Conservation (phyloP, 192 early-diverging fungal species). For the Borealophlyctis nickersoniae region DNA sequence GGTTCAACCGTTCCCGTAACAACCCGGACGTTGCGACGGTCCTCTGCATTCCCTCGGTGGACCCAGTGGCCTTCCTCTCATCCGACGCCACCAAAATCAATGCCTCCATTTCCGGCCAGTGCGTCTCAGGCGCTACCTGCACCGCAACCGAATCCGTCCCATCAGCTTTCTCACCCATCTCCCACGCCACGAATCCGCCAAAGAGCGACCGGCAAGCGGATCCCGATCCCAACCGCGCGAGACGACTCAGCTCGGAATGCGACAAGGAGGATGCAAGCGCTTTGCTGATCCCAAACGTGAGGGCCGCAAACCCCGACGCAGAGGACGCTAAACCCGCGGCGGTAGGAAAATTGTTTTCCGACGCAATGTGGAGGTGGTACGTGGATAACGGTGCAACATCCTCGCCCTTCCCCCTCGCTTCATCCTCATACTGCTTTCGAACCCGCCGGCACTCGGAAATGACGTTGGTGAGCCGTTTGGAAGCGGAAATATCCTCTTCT, state of each 20-base stretch:
- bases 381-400: constrained; percentile 51
- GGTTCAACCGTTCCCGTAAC: constrained; percentile 75
- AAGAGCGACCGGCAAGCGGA: constrained; percentile 96
- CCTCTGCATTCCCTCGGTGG: constrained; percentile 95
- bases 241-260: constrained; percentile 73
- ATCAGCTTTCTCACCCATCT: constrained; percentile 78
- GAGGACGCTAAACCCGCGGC: constrained; percentile 97
- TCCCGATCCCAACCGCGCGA: constrained; percentile 93
- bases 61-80: constrained; percentile 84
- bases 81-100: constrained; percentile 93
- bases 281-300: constrained; percentile 78
- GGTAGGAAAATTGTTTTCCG: constrained; percentile 99
- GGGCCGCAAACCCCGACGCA: constrained; percentile 91
- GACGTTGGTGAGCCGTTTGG: constrained; percentile 81
- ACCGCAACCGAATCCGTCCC: constrained; percentile 75
- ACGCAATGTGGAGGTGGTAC: constrained; percentile 80
- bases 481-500: constrained; percentile 76
- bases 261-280: constrained; percentile 51
- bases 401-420: too few species aligned
- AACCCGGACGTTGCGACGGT: constrained; percentile 91
- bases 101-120: constrained; percentile 97
- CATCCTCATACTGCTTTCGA: constrained; percentile 66
- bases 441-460: constrained; percentile 72
- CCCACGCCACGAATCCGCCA: constrained; percentile 99
- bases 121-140: constrained; percentile 81